Base-by-base conservation (phyloP, 257 asterid species). In the Galeopsis tetrahit region DNA sequence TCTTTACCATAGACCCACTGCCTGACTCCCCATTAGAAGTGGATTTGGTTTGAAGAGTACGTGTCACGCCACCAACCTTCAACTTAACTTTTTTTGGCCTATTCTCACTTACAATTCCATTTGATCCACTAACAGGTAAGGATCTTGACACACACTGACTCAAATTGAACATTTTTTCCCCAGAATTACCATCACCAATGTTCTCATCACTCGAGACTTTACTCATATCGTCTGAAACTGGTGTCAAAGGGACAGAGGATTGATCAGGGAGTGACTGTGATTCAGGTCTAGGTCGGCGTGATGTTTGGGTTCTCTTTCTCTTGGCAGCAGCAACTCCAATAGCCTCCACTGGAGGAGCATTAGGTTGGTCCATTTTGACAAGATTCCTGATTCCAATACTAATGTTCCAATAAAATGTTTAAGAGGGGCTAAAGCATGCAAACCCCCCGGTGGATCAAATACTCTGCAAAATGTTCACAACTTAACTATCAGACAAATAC, bases 11-110 rank as follows among this genome's bases (percentile, higher is more conserved):
- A 53, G 85, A 74, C 60, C 85, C 86, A 49, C 83, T 72, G 53
- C 83, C 83, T 9, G 88, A 85, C 52, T 82, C 79, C 63, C 96
- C 88, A 72, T 75, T 84, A 55, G 86, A 79, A 76, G 72, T 74
- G 71, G 90, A 67, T 77, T 91, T 91, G 52, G 96, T 79, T 76
- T 89, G 97, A 67, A 94, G 83, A 13, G 93, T 89, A 61, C 90
- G 90, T 0, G 86, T 87, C 43, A 91, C 87, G 56, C 99, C 98
- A 70, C 97, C 96, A 75, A 95, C 95, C 85, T 88, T 95, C 81
- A 95, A 80, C 81, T 85, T 92, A 78, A 90, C 89, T 55, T 83
- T 92, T 76, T 87, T 88, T n/a, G 76, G 78, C 76, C 79, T 95
- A 74, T 63, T 88, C 69, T 91, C 97, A 70, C 71, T 73, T 10